Percentiles rank a stretch among this genome's conserved stretches.
Evolutionary conservation across 805 yeast genomes (phyloP).

Genomic region (Candida anglica): DNA sequence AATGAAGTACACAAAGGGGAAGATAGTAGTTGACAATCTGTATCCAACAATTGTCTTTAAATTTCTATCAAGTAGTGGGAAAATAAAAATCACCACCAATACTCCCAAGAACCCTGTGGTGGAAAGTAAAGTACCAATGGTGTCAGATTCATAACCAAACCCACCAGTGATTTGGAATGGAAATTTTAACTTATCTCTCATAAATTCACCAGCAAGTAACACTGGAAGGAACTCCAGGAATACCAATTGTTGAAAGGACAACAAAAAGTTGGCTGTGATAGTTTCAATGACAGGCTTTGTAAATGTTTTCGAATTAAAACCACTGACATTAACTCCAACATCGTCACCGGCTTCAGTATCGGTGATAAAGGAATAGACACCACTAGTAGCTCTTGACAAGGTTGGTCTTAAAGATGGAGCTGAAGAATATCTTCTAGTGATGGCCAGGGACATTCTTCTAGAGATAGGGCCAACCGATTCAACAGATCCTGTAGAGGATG

Average conservation of each 20-base stretch:
- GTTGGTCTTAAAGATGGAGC: conserved; percentile 5
- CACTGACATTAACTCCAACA: conserved; percentile 9
- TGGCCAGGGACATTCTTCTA: conserved; percentile 3
- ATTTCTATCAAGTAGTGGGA: conserved; percentile 48
- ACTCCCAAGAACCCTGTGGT: conserved; percentile 53
- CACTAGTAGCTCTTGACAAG: conserved; percentile 6
- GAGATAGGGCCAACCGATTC: conserved; percentile 2
- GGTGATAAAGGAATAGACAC: conserved; percentile 1
- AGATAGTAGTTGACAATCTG: conserved; percentile 33
- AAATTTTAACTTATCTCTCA: conserved; percentile 28
- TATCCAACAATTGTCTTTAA: conserved; percentile 44
- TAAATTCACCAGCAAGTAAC: conserved; percentile 37
- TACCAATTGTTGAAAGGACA: conserved; percentile 46
- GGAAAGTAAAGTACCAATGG: conserved; percentile 50
- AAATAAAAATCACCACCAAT: conserved; percentile 44
- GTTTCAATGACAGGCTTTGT: conserved; percentile 26
- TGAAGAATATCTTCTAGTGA: conserved; percentile 4
- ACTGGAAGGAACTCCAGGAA: conserved; percentile 56
- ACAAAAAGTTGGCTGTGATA: conserved; percentile 33
- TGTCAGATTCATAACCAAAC: conserved; percentile 41
- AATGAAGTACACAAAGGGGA: conserved; percentile 42
- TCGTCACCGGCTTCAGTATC: conserved; percentile 2
- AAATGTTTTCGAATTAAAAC: conserved; percentile 19
- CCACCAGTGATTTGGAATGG: conserved; percentile 53
- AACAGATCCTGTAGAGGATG: neutral